Evolutionary conservation across 2,329 filamentous ascomycete species (phyloP).

Genomic region (Intubia oerlemansii): DNA sequence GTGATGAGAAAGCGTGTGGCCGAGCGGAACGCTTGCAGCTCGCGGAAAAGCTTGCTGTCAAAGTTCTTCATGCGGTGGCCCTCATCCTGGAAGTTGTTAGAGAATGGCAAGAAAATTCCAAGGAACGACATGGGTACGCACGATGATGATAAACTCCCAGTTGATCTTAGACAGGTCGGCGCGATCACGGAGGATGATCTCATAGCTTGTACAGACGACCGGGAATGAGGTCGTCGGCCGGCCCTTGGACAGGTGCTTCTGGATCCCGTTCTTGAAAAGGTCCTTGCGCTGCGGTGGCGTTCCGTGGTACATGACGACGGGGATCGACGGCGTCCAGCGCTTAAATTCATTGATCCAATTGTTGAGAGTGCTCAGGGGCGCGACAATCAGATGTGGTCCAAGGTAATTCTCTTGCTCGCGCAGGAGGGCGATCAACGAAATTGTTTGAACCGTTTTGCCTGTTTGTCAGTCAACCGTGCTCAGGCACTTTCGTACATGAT

Average conservation of each 20-base stretch:
- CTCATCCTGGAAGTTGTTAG: conserved; percentile 58
- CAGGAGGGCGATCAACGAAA: conserved; percentile 67
- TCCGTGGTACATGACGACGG: conserved; percentile 81
- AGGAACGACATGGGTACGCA: conserved; percentile 16
- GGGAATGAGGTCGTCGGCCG: conserved; percentile 49
- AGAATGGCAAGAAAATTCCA: not conserved
- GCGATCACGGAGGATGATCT: conserved; percentile 84
- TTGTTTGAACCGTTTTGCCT: conserved; percentile 71
- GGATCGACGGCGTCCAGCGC: conserved; percentile 75
- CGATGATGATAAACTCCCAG: conserved; percentile 96
- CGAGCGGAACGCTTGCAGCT: conserved; percentile 72
- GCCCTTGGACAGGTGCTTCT: conserved; percentile 41
- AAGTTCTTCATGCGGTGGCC: conserved; percentile 96
- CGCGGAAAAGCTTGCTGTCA: conserved; percentile 76
- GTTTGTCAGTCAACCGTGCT: not conserved
- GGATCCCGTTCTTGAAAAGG: conserved; percentile 53
- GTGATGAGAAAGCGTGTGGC: conserved; percentile 85
- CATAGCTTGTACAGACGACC: conserved; percentile 84
- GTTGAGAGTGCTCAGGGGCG: conserved; percentile 73
- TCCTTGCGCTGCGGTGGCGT: conserved; percentile 54
- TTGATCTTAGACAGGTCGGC: conserved; percentile 63
- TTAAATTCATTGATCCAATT: conserved; percentile 95
- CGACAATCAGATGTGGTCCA: conserved; percentile 78
- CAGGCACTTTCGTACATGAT: too few species aligned
- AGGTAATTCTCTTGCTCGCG: conserved; percentile 66